A percentile compares a stretch with the other conserved stretches of the same genome.
These are phyloP conservation scores for Salicornia ramosissima DNA, from an alignment of 148 eudicot species.

Conservation along the genomic window DNA sequence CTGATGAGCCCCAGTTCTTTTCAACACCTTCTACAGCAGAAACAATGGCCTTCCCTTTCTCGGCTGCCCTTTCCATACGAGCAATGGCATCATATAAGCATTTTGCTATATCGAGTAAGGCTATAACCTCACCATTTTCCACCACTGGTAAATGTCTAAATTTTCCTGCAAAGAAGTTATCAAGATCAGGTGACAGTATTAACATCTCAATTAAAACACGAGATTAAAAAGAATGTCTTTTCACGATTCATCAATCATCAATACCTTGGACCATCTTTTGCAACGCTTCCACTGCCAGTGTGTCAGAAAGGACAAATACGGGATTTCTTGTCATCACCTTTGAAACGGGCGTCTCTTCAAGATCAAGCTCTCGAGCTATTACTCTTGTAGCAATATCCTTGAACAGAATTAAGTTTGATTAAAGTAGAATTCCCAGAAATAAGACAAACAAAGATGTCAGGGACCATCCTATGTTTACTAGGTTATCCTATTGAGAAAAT, in stretches of 20 bases:
- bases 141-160: slow-evolving; percentile 97
- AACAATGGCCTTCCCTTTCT: slow-evolving; percentile 93
- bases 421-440: neutral
- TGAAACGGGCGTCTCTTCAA: slow-evolving; percentile 85
- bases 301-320: slow-evolving; percentile 81
- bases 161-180: slow-evolving; percentile 50
- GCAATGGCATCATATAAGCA: slow-evolving; percentile 97
- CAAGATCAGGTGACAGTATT: neutral
- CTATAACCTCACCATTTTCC: slow-evolving; percentile 89
- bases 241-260: slow-evolving; percentile 7
- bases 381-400: slow-evolving; percentile 93
- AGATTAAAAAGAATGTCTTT: neutral
- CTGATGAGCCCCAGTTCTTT: slow-evolving; percentile 79
- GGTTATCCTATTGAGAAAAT: neutral
- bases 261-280: slow-evolving; percentile 97
- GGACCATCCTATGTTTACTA: neutral
- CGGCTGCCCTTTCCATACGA: slow-evolving; percentile 94
- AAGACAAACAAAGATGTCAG: neutral
- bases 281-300: slow-evolving; percentile 93
- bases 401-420: slow-evolving; percentile 19
- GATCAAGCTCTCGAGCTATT: slow-evolving; percentile 76
- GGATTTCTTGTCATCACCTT: slow-evolving; percentile 97
- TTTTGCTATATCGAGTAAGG: slow-evolving; percentile 93
- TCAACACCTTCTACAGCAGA: slow-evolving; percentile 99
- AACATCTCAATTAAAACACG: neutral